phyloP scores from a whole-genome alignment of 352 stramenopile genomes.

The Halophytophthora polymorphica region DNA sequence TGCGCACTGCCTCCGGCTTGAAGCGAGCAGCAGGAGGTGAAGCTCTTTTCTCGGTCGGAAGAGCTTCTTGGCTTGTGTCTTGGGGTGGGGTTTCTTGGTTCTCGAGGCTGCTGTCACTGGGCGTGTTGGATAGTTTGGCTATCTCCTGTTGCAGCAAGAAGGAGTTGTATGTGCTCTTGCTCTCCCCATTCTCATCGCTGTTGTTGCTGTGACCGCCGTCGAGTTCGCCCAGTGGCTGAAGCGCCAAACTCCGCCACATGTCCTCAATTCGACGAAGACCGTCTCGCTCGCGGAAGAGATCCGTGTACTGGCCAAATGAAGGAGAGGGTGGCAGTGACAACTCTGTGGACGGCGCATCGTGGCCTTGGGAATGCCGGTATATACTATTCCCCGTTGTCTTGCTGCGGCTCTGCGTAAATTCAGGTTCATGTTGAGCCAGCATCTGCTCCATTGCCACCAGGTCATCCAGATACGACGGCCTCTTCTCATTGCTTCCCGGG shows the following conservation, averaged over 20 bases:
- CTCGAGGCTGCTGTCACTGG: neutral
- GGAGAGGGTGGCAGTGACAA: neutral
- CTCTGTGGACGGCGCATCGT: neutral
- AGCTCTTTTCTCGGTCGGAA: neutral
- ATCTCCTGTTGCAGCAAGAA: conserved; percentile 28
- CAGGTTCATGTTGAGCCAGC: conserved; percentile 28
- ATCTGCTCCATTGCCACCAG: conserved; percentile 55
- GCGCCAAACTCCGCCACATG: conserved; percentile 54
- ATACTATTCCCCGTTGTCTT: neutral
- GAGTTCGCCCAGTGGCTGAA: conserved; percentile 28
- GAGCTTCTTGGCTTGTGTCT: neutral
- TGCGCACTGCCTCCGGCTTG: conserved; percentile 6
- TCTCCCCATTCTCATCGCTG: neutral
- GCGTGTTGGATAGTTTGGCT: neutral
- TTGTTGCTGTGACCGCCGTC: conserved; percentile 1
- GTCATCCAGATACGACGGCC: conserved; percentile 41
- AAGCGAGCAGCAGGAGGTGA: neutral
- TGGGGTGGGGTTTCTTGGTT: neutral
- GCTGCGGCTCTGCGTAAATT: conserved; percentile 4
- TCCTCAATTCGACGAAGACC: conserved; percentile 38
- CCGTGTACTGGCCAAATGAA: neutral
- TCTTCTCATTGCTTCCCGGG: too few relatives aligned
- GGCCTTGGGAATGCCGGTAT: neutral
- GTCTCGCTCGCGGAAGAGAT: conserved; percentile 15
- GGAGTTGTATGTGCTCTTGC: conserved; percentile 34